Percentiles rank a stretch among this genome's conserved stretches.
These are phyloP conservation scores for Letharia lupina DNA, from an alignment of 495 filamentous ascomycete species.

Conservation along the genomic window DNA sequence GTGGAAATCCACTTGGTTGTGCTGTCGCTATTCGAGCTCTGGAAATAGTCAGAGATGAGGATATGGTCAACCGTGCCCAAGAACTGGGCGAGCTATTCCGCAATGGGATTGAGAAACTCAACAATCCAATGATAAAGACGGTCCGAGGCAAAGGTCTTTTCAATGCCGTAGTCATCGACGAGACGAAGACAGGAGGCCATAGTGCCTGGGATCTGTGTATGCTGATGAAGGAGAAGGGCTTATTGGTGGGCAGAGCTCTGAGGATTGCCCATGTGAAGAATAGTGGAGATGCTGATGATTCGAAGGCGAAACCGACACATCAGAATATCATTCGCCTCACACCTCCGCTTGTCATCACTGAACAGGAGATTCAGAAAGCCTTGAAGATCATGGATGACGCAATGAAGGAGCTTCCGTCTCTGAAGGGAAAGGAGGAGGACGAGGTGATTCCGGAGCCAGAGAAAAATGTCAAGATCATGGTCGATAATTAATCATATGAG, in stretches of 20 bases:
- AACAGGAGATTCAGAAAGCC: conserved; percentile 43
- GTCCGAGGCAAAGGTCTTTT: conserved; percentile 90
- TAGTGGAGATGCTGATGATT: conserved; percentile 29
- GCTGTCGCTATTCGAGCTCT: conserved; percentile 95
- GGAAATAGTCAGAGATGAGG: conserved; percentile 86
- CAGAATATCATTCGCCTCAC: conserved; percentile 78
- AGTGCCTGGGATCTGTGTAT: conserved; percentile 97
- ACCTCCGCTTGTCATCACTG: conserved; percentile 49
- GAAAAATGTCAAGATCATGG: conserved; percentile 43
- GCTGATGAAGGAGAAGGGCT: conserved; percentile 88
- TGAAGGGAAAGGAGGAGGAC: conserved; percentile 42
- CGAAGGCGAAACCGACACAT: conserved; percentile 94
- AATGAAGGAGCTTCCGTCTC: conserved; percentile 41
- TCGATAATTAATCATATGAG: conserved; percentile 37
- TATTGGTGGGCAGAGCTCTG: conserved; percentile 60
- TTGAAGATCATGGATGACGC: conserved; percentile 43
- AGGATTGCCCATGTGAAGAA: conserved; percentile 36
- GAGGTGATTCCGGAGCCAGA: conserved; percentile 40
- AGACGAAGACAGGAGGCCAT: conserved; percentile 72
- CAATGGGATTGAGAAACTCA: conserved; percentile 58
- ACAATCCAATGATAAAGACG: conserved; percentile 69
- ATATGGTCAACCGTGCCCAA: conserved; percentile 75
- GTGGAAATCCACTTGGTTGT: conserved; percentile 94
- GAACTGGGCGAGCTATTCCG: conserved; percentile 77
- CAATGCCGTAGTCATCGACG: conserved; percentile 96